These are phyloP conservation scores for Globisporangium recalcitrans DNA, from an alignment of 352 stramenopile genomes.

Conservation along the genomic window DNA sequence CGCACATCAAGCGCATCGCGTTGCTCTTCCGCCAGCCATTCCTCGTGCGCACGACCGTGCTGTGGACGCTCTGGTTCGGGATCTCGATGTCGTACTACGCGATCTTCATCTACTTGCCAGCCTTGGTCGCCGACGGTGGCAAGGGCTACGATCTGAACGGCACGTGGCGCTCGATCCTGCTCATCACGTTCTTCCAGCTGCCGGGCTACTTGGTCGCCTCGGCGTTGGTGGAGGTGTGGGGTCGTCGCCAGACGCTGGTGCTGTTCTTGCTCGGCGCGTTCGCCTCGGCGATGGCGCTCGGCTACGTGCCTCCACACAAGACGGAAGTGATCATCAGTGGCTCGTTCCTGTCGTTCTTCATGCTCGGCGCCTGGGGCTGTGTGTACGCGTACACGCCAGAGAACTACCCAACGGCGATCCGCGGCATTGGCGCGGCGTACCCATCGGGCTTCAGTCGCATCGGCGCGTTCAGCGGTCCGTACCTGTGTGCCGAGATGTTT, in stretches of 20 bases:
- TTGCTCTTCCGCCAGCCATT: conserved; percentile 54
- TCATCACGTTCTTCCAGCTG: conserved; percentile 63
- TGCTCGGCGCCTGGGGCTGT: conserved; percentile 60
- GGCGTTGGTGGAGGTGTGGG: conserved; percentile 45
- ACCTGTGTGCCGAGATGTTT: conserved; percentile 62
- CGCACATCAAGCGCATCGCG: conserved; percentile 44
- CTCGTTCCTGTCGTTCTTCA: conserved; percentile 60
- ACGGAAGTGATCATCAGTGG: conserved; percentile 40
- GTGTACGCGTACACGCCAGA: conserved; percentile 72
- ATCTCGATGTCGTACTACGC: conserved; percentile 72
- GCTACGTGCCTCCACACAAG: conserved; percentile 45
- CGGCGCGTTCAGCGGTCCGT: conserved; percentile 56
- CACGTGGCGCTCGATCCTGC: conserved; percentile 40
- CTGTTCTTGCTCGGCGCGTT: conserved; percentile 46
- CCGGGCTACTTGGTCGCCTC: conserved; percentile 55
- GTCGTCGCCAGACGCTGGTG: conserved; percentile 48
- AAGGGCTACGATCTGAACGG: conserved; percentile 64
- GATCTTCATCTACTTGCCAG: conserved; percentile 60
- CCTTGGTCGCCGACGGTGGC: conserved; percentile 30
- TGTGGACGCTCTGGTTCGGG: conserved; percentile 66
- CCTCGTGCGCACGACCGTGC: conserved; percentile 40
- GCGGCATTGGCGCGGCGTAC: conserved; percentile 62
- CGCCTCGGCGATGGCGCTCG: conserved; percentile 46
- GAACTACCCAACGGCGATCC: conserved; percentile 71
- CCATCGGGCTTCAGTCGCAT: conserved; percentile 62